A percentile compares a stretch with the other conserved stretches of the same genome.
Evolutionary conservation across 352 stramenopile species (phyloP).

Genomic region (Thalassiosira oceanica): DNA sequence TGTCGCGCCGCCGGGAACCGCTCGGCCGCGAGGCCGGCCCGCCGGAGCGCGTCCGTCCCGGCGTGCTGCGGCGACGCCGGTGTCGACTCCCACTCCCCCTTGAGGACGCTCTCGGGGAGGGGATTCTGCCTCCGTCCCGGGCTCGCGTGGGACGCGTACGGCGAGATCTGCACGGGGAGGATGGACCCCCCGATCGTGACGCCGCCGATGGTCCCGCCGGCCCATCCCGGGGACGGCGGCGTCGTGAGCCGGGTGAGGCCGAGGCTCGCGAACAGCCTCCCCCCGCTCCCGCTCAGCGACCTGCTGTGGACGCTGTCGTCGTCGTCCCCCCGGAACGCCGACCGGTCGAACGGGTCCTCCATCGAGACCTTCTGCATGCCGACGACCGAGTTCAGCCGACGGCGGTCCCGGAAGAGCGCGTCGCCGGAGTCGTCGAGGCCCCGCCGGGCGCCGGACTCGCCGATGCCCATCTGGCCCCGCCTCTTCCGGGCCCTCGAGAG

Average conservation of each 20-base stretch:
- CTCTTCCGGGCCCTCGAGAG: constrained; percentile 52
- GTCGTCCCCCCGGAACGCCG: neutral
- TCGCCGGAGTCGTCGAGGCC: too few relatives aligned
- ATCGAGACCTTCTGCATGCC: constrained; percentile 15
- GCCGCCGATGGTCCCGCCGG: neutral
- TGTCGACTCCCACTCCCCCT: constrained; percentile 9
- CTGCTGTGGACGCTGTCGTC: neutral
- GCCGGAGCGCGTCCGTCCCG: constrained; percentile 1
- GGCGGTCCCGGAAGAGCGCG: neutral
- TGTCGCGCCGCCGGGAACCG: constrained; percentile 14
- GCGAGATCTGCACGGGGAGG: too few relatives aligned
- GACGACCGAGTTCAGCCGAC: constrained; percentile 11
- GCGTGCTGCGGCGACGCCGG: neutral
- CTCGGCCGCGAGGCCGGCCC: neutral
- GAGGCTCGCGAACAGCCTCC: too few relatives aligned
- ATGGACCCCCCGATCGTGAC: neutral
- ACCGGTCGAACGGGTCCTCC: neutral
- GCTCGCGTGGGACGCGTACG: neutral
- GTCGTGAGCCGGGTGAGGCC: too few relatives aligned
- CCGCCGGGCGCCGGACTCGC: too few relatives aligned
- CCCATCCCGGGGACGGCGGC: too few relatives aligned
- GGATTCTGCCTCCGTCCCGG: neutral
- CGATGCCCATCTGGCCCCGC: neutral
- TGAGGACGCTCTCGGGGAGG: neutral
- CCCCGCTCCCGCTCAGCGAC: too few relatives aligned